Evolutionary conservation across 495 filamentous ascomycete species (phyloP).

Genomic region (Lophiotrema nucula): DNA sequence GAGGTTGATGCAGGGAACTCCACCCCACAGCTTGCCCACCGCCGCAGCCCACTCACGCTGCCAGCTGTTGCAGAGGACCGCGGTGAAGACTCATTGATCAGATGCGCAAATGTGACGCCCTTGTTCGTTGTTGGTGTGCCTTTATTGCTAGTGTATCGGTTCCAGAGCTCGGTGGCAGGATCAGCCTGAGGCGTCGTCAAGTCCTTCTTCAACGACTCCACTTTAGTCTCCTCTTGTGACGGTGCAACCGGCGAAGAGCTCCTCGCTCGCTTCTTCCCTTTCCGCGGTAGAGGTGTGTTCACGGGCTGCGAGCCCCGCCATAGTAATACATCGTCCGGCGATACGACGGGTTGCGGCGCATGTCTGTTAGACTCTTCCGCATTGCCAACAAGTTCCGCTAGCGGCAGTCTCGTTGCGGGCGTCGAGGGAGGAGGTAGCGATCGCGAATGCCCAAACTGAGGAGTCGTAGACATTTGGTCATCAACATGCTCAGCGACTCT

Average conservation of each 20-base stretch:
- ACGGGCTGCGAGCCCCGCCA: constrained; percentile 61
- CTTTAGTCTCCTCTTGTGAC: constrained; percentile 55
- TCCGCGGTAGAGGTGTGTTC: constrained; percentile 47
- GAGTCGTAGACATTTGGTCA: constrained; percentile 35
- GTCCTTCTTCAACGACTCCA: constrained; percentile 50
- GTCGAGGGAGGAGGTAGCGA: constrained; percentile 55
- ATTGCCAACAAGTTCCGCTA: constrained; percentile 78
- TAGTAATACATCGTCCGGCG: constrained; percentile 70
- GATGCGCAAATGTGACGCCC: constrained; percentile 35
- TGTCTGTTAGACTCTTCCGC: constrained; percentile 55
- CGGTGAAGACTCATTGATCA: constrained; percentile 42
- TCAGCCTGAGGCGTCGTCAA: constrained; percentile 77
- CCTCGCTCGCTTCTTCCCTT: constrained; percentile 66
- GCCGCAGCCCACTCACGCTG: constrained; percentile 40
- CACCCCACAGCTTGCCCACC: constrained; percentile 64
- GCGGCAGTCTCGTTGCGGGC: constrained; percentile 68
- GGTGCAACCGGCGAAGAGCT: constrained; percentile 81
- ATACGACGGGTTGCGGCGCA: constrained; percentile 48
- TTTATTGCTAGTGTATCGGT: constrained; percentile 56
- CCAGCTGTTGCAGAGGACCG: constrained; percentile 37
- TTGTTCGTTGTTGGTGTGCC: constrained; percentile 26
- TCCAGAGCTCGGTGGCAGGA: constrained; percentile 83
- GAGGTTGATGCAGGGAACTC: constrained; percentile 53
- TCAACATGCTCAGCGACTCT: neutral
- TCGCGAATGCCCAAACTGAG: constrained; percentile 29